A percentile compares a stretch with the other conserved stretches of the same genome.
Evolutionary conservation across 257 asterid species (phyloP).

Genomic region (Misopates orontium): DNA sequence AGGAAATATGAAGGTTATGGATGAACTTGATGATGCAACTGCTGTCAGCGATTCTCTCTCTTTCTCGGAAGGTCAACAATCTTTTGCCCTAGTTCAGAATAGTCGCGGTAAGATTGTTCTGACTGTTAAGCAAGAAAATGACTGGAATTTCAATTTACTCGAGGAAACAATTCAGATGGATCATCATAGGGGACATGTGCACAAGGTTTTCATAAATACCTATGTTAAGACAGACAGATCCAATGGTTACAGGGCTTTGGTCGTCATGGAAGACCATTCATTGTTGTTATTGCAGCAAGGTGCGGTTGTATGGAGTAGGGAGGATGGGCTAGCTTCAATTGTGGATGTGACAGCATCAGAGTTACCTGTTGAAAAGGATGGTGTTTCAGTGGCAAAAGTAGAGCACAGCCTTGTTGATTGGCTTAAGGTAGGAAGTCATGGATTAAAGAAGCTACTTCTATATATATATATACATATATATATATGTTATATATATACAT

Average conservation of each 20-base stretch:
- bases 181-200: constrained; percentile 69
- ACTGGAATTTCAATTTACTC: constrained; percentile 58
- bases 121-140: constrained; percentile 65
- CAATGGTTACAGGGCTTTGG: constrained; percentile 88
- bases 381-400: constrained; percentile 93
- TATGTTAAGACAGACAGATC: constrained; percentile 85
- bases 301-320: constrained; percentile 90
- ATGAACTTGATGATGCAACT: constrained; percentile 49
- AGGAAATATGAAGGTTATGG: constrained; percentile 56
- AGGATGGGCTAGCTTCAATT: constrained; percentile 94
- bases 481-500: too few species aligned
- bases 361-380: constrained; percentile 84
- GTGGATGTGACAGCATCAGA: constrained; percentile 85
- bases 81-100: constrained; percentile 72
- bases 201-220: constrained; percentile 81
- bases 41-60: constrained; percentile 73
- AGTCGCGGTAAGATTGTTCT: constrained; percentile 52
- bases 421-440: constrained; percentile 70
- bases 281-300: constrained; percentile 84
- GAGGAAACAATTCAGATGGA: constrained; percentile 73
- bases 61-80: constrained; percentile 67
- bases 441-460: constrained; percentile 12
- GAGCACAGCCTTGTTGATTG: constrained; percentile 91
- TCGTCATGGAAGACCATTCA: constrained; percentile 98
- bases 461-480: too few species aligned